Base-by-base conservation (phyloP, 1,284 basidiomycete genomes). In the Grifola frondosa region DNA sequence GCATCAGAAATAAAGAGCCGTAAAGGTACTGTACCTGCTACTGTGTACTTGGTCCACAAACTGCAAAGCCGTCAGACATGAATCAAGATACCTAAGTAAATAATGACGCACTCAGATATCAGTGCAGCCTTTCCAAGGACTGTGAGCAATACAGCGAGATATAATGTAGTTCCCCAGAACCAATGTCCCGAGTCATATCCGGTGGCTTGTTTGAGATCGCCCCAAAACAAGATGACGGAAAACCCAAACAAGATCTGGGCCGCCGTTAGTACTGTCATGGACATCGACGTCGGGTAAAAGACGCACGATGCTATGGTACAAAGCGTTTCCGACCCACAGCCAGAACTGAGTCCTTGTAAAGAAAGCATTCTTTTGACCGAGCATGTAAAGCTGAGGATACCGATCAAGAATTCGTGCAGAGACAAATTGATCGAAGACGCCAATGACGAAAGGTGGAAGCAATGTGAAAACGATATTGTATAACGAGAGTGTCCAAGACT, bases 1-100 rank as follows among this genome's bases (percentile, higher is more conserved):
- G 38, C 8, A 20, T 34, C 9, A 11, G 50, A 11, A n/a, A 16
- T 13, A 15, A 26, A 13, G 16, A 6, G 2, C 1, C 10, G 16
- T 1, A 31, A 21, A 7, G 25, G 15, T 4, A 13, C 58, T 71
- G 44, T 59, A 84, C 84, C 88, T 34, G 91, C 91, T 29, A 95
- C 88, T 3, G 95, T 98, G 64, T 98, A 99, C 64, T 99, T 98
- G 3, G 96, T 98, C 97, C 96, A 99, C n/a, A 99, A 68, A 57
- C 93, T 97, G 24, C 25, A 20, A 26, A 23, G 33, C 17, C 41
- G 29, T 16, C 19, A 40, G 36, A 37, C 21, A 35, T 4, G 42
- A n/a, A n/a, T n/a, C 16, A 31, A 17, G 7, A 25, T 16, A 29
- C 39, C 19, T 22, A 24, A 17, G 31, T 5, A 39, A n/a, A n/a